phyloP scores from a whole-genome alignment of 2,329 filamentous ascomycete species.

The Diaporthe ilicicola region DNA sequence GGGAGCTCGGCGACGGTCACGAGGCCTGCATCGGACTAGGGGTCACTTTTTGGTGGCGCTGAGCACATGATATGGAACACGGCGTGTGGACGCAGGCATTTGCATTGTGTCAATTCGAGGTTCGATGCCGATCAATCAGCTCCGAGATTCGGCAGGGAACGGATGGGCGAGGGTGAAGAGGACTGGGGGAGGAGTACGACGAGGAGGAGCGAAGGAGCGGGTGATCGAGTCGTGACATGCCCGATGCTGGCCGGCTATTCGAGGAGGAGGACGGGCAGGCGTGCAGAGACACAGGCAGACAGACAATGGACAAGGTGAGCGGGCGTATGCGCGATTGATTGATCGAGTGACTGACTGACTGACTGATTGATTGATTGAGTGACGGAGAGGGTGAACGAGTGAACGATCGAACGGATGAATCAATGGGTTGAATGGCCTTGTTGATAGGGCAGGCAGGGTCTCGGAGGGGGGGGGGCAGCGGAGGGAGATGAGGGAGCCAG shows the following conservation, averaged over 20 bases:
- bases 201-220: background rate
- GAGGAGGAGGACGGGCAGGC: too few species aligned
- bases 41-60: background rate
- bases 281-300: background rate
- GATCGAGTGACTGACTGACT: background rate
- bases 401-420: background rate
- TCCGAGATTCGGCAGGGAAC: conserved; percentile 17
- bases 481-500: conserved; percentile 20
- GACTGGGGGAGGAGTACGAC: background rate
- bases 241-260: background rate
- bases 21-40: background rate
- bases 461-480: background rate
- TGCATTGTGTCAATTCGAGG: background rate
- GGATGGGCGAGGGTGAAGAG: background rate
- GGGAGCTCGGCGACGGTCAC: conserved; percentile 14
- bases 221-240: conserved; percentile 17
- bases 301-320: too few species aligned
- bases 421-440: conserved; percentile 15
- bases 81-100: conserved; percentile 7
- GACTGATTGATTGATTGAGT: background rate
- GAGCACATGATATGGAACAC: conserved; percentile 19
- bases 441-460: background rate
- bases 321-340: too few species aligned
- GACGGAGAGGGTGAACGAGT: background rate
- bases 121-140: background rate